phyloP scores from a whole-genome alignment of 345 rosid genomes.

The Eucalyptus erythrocorys region DNA sequence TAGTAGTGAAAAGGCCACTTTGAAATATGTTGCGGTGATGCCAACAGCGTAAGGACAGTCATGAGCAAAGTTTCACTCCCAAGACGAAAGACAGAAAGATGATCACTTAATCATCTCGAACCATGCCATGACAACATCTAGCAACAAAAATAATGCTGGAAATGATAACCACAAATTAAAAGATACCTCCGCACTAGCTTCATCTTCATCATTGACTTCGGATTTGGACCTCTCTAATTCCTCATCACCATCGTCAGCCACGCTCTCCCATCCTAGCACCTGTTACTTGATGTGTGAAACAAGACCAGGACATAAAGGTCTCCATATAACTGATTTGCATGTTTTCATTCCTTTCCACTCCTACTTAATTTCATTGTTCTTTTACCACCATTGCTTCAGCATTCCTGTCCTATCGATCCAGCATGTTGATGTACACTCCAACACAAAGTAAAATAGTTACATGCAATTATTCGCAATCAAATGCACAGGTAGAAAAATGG shows the following conservation, averaged over 20 bases:
- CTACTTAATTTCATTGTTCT: too few species aligned
- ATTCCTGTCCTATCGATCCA: too few species aligned
- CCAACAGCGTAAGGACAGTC: too few species aligned
- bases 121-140: not conserved
- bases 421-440: too few species aligned
- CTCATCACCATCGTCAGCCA: constrained; percentile 27
- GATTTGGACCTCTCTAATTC: constrained; percentile 56
- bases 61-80: not conserved
- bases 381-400: too few species aligned
- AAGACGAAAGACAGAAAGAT: not conserved
- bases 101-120: not conserved
- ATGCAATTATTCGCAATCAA: too few species aligned
- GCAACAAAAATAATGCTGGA: not conserved
- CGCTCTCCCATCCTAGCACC: constrained; percentile 8
- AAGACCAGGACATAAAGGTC: too few species aligned
- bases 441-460: too few species aligned
- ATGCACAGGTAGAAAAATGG: too few species aligned
- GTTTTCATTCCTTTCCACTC: too few species aligned
- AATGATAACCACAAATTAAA: constrained; percentile 3
- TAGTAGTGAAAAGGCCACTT: not conserved
- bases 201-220: constrained; percentile 56
- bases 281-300: too few species aligned
- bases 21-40: not conserved
- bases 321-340: too few species aligned
- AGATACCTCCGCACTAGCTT: constrained; percentile 13